Base-by-base conservation (phyloP, 1,139 yeast genomes). In the Tardiomyces depauwii region DNA sequence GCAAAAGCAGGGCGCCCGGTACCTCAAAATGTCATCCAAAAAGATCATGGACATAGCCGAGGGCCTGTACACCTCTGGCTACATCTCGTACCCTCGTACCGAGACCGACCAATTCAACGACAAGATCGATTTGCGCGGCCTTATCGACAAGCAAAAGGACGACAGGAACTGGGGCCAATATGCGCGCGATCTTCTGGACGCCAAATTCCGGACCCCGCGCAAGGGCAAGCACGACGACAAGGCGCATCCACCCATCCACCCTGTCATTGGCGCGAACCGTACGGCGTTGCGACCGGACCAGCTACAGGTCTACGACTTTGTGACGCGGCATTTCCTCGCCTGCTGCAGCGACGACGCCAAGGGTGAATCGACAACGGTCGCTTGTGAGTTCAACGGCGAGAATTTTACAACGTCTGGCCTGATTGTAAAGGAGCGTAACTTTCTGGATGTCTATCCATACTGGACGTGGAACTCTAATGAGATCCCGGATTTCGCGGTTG, bases 241-340 rank as follows among this genome's bases (percentile, higher is more conserved):
- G 58, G 97, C 98, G 18, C 99, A 93, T 73, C 98, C 98, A 2
- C 97, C 99, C 0, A 93, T 93, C 49, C 97, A 93, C 61, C 99
- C 99, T 0, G 82, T 91, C 13, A 56, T 54, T 11, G 56, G 44
- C 1, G 62, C 57, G 10, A 47, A 51, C 9, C 63, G 62, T 16
- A 47, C 62, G 5, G 63, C 70, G 3, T 57, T 68, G 18, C 66
- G 66, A 5, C 67, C 70, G 1, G 76, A 73, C 43, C 60, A 56
- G 53, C 75, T 75, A 57, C 80, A 76, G 51, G 91, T 93, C 0
- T 91, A 89, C 61, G 95, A 87, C 58, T 88, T 85, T 57, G 80
- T 93, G 1, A 86, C 83, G 1, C 71, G 96, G 46, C 80, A 93
- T 47, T 93, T 88, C 57, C 63, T 93, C 41, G 99, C 97, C 0